Base-by-base conservation (phyloP, 768 basidiomycete genomes). In the Hebeloma cylindrosporum region DNA sequence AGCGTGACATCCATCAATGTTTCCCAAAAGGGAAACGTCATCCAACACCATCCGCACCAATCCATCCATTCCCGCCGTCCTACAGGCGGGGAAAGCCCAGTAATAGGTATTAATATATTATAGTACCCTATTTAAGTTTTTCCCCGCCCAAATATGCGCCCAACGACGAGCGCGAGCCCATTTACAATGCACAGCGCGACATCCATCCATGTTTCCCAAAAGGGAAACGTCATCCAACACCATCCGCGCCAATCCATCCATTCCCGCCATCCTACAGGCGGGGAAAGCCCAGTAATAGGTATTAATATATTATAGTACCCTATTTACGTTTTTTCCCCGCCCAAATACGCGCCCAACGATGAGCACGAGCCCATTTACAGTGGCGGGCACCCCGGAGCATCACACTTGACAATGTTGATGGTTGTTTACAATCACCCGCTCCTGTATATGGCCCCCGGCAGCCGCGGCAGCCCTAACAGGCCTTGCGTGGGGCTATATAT, bases 321-420 rank as follows among this genome's bases (percentile, higher is more conserved):
- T 28, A 20, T 4, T 7, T 4, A 8, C 17, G 17, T 28, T 28
- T 16, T n/a, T 35, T 25, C 6, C 16, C 33, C n/a, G n/a, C n/a
- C n/a, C n/a, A n/a, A n/a, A n/a, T n/a, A n/a, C n/a, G n/a, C 25
- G 13, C 40, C 40, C 40, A 21, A 42, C 40, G 28, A 42, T 30
- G 20, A 31, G 40, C 40, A 20, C 30, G 23, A 39, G 16, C 20
- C 17, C 7, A 25, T 5, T n/a, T 8, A 22, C 8, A 23, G 4
- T 20, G 10, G n/a, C n/a, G n/a, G n/a, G n/a, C n/a, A n/a, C n/a
- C n/a, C n/a, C n/a, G n/a, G n/a, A n/a, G n/a, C n/a, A n/a, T n/a
- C n/a, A n/a, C n/a, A n/a, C 14, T 25, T 39, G 7, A 14, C 26
- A 20, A 22, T 21, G 21, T 39, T 39, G 37, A 39, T 22, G 14